These are phyloP conservation scores for Linnemannia elongata DNA, from an alignment of 192 early-diverging fungal genomes.

Conservation along the genomic window DNA sequence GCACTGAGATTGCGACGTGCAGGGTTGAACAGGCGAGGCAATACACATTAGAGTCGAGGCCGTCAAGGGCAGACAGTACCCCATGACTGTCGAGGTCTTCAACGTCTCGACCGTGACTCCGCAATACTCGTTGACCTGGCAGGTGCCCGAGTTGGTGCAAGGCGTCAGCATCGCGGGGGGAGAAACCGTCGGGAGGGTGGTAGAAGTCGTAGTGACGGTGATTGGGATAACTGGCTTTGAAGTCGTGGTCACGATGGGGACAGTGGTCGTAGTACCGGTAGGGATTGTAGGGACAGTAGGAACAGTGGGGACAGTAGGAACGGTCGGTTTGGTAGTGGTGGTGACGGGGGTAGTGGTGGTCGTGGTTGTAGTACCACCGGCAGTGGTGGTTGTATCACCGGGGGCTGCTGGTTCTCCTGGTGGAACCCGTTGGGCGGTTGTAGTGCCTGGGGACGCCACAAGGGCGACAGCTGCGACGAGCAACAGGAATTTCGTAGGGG, in stretches of 20 bases:
- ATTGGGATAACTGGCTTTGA: not conserved
- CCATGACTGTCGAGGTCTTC: not conserved
- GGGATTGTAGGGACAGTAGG: not conserved
- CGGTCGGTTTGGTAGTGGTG: not conserved
- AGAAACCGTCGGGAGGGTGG: not conserved
- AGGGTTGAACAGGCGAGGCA: not conserved
- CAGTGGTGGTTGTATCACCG: not conserved
- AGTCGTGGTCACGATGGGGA: not conserved
- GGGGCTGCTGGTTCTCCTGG: not conserved
- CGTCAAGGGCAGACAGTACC: slow-evolving; percentile 16
- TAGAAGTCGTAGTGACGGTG: not conserved
- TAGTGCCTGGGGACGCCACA: not conserved
- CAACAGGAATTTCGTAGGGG: slow-evolving; percentile 9
- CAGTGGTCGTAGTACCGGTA: not conserved
- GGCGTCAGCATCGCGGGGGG: not conserved
- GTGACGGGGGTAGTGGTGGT: not conserved
- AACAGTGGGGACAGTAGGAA: not conserved
- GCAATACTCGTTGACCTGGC: slow-evolving; percentile 26
- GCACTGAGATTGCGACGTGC: slow-evolving; percentile 11
- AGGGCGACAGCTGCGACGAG: slow-evolving; percentile 15
- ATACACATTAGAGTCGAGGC: not conserved
- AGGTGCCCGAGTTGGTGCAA: slow-evolving; percentile 8
- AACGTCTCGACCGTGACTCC: not conserved
- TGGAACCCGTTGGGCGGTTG: not conserved
- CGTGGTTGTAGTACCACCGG: not conserved